Evolutionary conservation across 176 grass and related monocot genomes (phyloP).

Genomic region (Rhynchospora breviuscula): DNA sequence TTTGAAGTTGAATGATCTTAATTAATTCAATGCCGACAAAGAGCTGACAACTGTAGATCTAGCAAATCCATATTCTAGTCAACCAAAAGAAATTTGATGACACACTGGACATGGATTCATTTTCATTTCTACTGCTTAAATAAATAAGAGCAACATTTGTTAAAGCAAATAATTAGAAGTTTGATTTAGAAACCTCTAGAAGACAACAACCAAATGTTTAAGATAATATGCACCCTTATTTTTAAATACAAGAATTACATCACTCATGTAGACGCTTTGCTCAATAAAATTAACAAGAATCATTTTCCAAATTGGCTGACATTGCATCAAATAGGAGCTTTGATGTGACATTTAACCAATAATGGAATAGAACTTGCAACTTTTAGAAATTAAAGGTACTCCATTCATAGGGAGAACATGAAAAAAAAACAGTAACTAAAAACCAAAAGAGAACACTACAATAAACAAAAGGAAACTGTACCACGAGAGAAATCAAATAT

Average conservation of each 20-base stretch:
- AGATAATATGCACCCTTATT: background rate
- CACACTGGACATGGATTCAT: background rate
- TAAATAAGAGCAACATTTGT: background rate
- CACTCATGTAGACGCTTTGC: background rate
- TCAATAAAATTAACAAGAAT: constrained; percentile 7
- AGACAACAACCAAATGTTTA: background rate
- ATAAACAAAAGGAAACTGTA: background rate
- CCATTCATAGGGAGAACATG: constrained; percentile 3
- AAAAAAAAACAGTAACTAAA: background rate
- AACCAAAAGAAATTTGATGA: background rate
- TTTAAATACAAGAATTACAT: background rate
- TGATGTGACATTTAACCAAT: constrained; percentile 19
- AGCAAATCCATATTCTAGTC: background rate
- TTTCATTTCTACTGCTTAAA: background rate
- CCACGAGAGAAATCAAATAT: background rate
- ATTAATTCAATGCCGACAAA: background rate
- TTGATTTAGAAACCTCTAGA: constrained; percentile 10
- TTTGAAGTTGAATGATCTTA: background rate
- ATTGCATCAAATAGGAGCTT: constrained; percentile 20
- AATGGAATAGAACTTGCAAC: background rate
- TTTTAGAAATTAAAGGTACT: constrained; percentile 12
- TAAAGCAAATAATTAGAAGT: background rate
- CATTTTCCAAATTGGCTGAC: background rate
- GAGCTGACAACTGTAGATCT: background rate
- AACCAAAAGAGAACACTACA: background rate